These are phyloP conservation scores for Isochrysis galbana DNA, from an alignment of 78 protist species.

Conservation along the genomic window DNA sequence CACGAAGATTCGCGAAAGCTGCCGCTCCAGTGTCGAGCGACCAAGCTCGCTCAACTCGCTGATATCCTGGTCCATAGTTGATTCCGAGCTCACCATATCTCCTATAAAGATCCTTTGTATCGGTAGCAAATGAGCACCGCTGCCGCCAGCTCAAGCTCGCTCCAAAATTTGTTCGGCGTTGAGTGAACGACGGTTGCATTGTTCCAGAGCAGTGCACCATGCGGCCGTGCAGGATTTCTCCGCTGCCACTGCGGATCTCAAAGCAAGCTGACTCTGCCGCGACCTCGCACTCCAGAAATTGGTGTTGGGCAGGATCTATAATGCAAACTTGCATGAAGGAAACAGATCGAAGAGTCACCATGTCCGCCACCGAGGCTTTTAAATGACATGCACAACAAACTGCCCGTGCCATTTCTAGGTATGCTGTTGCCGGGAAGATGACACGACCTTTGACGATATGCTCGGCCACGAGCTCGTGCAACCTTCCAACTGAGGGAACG, in stretches of 20 bases:
- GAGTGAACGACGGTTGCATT: too few species aligned
- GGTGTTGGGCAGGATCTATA: background rate
- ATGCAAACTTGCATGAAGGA: background rate
- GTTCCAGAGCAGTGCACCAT: background rate
- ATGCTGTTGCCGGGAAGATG: background rate
- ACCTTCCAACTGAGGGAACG: background rate
- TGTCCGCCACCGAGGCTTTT: too few species aligned
- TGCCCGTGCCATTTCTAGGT: background rate
- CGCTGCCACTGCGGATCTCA: background rate
- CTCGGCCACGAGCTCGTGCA: background rate
- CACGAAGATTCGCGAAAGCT: background rate
- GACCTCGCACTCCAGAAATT: background rate
- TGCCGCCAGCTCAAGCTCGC: too few species aligned
- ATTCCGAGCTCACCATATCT: too few species aligned
- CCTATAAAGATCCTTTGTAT: too few species aligned
- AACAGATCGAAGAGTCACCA: background rate
- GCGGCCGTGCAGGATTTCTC: background rate
- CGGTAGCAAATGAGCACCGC: too few species aligned
- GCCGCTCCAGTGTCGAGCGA: too few species aligned
- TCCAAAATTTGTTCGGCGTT: too few species aligned
- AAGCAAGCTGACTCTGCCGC: background rate
- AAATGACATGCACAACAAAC: background rate
- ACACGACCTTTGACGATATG: background rate
- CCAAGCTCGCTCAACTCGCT: too few species aligned
- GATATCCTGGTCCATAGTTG: too few species aligned